A percentile compares a stretch with the other conserved stretches of the same genome.
Conservation (phyloP, 192 early-diverging fungal genomes). For the Backusella tuberculispora region DNA sequence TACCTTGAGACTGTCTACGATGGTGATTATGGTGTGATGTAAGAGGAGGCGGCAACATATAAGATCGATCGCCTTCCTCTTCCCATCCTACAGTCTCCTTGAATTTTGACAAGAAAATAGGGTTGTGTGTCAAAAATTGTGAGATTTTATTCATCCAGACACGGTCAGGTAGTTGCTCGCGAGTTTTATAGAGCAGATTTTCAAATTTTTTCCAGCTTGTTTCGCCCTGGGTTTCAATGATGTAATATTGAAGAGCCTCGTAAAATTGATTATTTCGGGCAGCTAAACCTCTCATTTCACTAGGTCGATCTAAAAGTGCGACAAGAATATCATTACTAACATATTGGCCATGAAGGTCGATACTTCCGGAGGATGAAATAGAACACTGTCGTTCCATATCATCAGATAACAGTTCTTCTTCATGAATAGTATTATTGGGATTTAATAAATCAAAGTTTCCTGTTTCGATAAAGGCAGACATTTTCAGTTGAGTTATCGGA, state of each 20-base stretch:
- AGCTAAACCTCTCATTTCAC: conserved; percentile 35
- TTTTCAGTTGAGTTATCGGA: not conserved
- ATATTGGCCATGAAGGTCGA: conserved; percentile 28
- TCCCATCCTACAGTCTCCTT: conserved; percentile 44
- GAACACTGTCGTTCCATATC: not conserved
- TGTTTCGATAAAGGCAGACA: conserved; percentile 5
- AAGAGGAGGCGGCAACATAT: not conserved
- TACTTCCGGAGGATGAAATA: not conserved
- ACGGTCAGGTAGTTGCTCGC: conserved; percentile 32
- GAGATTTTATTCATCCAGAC: conserved; percentile 34
- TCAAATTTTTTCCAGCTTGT: conserved; percentile 36
- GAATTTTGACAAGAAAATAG: conserved; percentile 35
- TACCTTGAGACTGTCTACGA: not conserved
- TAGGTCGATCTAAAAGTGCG: conserved; percentile 30
- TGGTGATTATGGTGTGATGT: not conserved
- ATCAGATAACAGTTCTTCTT: not conserved
- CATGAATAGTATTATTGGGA: not conserved
- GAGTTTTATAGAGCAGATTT: conserved; percentile 30
- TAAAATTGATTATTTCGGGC: conserved; percentile 38
- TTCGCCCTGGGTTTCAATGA: conserved; percentile 32
- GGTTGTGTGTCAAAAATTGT: conserved; percentile 27
- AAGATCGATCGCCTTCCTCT: conserved; percentile 9
- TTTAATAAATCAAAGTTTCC: not conserved
- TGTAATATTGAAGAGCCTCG: conserved; percentile 25
- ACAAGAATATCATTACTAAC: conserved; percentile 35